Base-by-base conservation (phyloP, 129 eudicot genomes). In the Heracleum sosnowskyi region DNA sequence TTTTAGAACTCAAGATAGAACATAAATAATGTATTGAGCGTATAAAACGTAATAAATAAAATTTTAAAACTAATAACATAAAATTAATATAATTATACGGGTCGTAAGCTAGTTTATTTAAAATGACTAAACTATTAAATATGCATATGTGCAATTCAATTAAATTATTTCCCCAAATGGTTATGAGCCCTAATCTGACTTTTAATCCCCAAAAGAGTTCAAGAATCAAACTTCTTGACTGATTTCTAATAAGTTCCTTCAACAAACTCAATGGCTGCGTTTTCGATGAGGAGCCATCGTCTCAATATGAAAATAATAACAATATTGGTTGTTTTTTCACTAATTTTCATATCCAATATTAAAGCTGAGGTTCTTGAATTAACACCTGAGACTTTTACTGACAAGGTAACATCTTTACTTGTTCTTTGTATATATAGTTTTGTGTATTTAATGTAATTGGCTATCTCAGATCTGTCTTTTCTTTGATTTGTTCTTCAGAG, bases 311-410 rank as follows among this genome's bases (percentile, higher is more conserved):
- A 29, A 4, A 4, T 18, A 42, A n/a, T 69, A 34, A 2, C 39
- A 3, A 5, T 69, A 42, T 5, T 75, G 35, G 17, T 85, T 17
- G 13, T 86, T 11, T 11, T 84, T 4, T 83, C 85, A 49, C 83
- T 83, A 46, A 49, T 87, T 44, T 22, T 86, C 29, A 55, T 87
- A 7, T 81, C 82, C 22, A 71, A 63, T 74, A 73, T 80, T 5
- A 84, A 77, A 49, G 96, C 97, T 68, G 97, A 92, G 79, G 97
- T 92, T 84, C 90, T 92, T 80, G 87, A 92, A 82, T 84, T 92
- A 69, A 90, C 91, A 16, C 83, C 80, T 51, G 84, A 83, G 34
- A 90, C 90, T 69, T 92, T 92, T 73, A 84, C 79, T 76, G 97
- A 92, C 87, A 92, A 90, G 97, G 97, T 90, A 82, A 3, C 68